A percentile compares a stretch with the other conserved stretches of the same genome.
phyloP scores from a whole-genome alignment of 768 basidiomycete genomes.

The Scleroderma citrinum region DNA sequence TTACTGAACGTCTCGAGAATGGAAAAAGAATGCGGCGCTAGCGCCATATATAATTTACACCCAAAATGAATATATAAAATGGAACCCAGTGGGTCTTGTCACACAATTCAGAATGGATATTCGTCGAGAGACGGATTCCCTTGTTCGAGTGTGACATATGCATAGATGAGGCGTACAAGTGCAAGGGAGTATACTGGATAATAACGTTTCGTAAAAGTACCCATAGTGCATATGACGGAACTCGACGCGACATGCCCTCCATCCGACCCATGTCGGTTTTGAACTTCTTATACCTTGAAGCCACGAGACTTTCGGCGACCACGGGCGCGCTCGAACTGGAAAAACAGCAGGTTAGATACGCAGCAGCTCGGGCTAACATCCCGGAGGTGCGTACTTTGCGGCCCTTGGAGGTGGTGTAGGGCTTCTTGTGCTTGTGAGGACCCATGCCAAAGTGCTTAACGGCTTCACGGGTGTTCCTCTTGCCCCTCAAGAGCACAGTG shows the following conservation, averaged over 20 bases:
- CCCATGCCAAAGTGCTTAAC: slow-evolving; percentile 98
- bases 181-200: slow-evolving; percentile 14
- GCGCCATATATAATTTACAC: background rate
- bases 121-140: background rate
- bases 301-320: slow-evolving; percentile 98
- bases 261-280: slow-evolving; percentile 31
- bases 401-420: slow-evolving; percentile 91
- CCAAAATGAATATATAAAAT: background rate
- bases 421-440: slow-evolving; percentile 99
- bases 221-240: slow-evolving; percentile 28
- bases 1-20: slow-evolving; percentile 7
- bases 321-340: slow-evolving; percentile 91
- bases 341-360: slow-evolving; percentile 1
- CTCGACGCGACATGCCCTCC: slow-evolving; percentile 17
- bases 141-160: slow-evolving; percentile 17
- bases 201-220: slow-evolving; percentile 19
- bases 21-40: slow-evolving; percentile 18
- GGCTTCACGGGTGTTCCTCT: slow-evolving; percentile 89
- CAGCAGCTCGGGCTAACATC: too few species aligned
- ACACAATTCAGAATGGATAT: background rate
- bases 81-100: too few species aligned
- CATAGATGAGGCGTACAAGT: slow-evolving; percentile 21
- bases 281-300: slow-evolving; percentile 78
- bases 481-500: slow-evolving; percentile 90
- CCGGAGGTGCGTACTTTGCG: slow-evolving; percentile 60